Evolutionary conservation across 2,329 filamentous ascomycete species (phyloP).

Genomic region (Penicillium brasilianum): DNA sequence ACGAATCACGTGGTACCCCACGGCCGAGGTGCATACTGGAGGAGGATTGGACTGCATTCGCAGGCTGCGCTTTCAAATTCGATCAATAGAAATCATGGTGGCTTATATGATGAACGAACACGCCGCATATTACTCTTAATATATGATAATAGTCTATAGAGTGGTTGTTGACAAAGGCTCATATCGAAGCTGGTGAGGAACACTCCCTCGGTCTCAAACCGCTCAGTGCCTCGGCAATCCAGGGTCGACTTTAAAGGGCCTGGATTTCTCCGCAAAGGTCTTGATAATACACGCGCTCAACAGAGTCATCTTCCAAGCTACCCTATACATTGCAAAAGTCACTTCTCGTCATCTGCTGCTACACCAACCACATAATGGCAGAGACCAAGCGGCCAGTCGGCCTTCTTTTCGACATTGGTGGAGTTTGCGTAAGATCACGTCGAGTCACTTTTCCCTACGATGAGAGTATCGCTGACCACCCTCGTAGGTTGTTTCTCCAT

Average conservation of each 20-base stretch:
- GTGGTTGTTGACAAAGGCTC: not conserved
- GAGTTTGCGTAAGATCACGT: conserved; percentile 78
- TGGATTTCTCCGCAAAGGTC: conserved; percentile 18
- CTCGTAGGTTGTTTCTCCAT: conserved; percentile 80
- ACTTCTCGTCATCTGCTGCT: too few relatives aligned
- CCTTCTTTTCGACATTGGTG: conserved; percentile 92
- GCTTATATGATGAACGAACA: not conserved
- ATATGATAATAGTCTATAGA: not conserved
- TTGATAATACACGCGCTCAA: conserved; percentile 4
- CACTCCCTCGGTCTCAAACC: conserved; percentile 24
- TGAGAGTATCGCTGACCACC: conserved; percentile 14
- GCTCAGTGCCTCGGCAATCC: conserved; percentile 37
- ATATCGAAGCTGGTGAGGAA: not conserved
- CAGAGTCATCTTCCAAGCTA: not conserved
- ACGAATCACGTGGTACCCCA: conserved; percentile 15
- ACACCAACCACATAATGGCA: conserved; percentile 40
- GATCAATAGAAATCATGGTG: not conserved
- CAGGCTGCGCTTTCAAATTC: not conserved
- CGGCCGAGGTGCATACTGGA: too few relatives aligned
- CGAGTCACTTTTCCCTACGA: not conserved
- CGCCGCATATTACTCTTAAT: too few relatives aligned
- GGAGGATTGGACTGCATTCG: not conserved
- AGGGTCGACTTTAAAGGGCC: conserved; percentile 8
- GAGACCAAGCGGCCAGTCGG: conserved; percentile 65
- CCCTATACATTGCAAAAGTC: not conserved